phyloP scores from a whole-genome alignment of 208 protist genomes.

The Willaertia magna region DNA sequence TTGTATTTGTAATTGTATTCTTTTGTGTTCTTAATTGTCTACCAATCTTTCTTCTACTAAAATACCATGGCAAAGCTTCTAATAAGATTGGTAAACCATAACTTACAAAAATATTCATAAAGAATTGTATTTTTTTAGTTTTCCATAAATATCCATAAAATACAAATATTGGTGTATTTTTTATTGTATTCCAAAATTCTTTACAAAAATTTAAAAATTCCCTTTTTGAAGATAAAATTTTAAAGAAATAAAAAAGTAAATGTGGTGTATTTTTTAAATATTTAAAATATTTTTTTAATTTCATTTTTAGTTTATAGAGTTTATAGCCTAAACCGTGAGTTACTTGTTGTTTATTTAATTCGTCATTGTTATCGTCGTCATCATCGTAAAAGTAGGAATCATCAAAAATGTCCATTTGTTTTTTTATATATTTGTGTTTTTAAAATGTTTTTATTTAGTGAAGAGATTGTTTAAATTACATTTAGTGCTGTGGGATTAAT shows the following conservation, averaged over 20 bases:
- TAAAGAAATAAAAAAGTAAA: not conserved
- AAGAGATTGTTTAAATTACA: no score
- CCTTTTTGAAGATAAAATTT: not conserved
- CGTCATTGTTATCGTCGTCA: not conserved
- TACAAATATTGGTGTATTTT: not conserved
- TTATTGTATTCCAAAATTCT: not conserved
- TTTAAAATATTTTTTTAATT: not conserved
- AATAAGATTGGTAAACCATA: conserved; percentile 10
- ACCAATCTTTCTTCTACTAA: not conserved
- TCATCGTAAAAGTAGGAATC: not conserved
- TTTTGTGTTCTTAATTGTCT: not conserved
- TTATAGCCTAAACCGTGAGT: not conserved
- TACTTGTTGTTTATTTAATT: not conserved
- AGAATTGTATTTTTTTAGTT: not conserved
- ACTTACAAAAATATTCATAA: conserved; percentile 11
- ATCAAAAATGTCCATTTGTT: not conserved
- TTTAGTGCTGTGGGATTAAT: no score
- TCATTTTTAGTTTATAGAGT: not conserved
- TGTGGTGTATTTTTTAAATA: not conserved
- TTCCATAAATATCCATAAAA: conserved; percentile 18
- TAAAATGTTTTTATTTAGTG: no score
- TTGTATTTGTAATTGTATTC: conserved; percentile 4
- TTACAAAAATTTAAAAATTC: not conserved
- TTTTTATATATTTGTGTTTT: no score
- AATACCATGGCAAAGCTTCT: conserved; percentile 11